Base-by-base conservation (phyloP, 2,329 filamentous ascomycete species). In the Claviceps sp. region DNA sequence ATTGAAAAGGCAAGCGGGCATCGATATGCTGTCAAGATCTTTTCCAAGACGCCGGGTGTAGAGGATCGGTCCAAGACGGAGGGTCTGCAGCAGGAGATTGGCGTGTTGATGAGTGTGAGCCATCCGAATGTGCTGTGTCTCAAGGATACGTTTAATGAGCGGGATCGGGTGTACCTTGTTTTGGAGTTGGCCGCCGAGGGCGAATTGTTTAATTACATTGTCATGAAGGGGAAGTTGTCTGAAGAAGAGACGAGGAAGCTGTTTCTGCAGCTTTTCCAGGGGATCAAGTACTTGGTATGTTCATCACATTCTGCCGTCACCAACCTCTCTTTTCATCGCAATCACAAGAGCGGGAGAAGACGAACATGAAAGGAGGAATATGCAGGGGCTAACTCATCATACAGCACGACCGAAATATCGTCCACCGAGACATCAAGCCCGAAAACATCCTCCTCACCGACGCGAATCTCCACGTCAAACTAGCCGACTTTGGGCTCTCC, bases 361-460 rank as follows among this genome's bases (percentile, higher is more conserved):
- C 30, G 30, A 10, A 34, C 10, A 22, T 39, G n/a, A 34, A 37
- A 37, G 4, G 2, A 14, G 14, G 13, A 6, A 17, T 37, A 11
- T 37, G 8, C 38, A 26, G 34, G 13, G 16, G 34, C 30, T 54
- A 42, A 54, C 43, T n/a, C 5, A 14, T 37, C 19, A 6, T n/a
- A 38, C 54, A 96, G 91, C 93, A 98, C 65, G 93, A 97, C 55
- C 87, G 93, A 56, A 94, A 93, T 61, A 95, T 98, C 65, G 90
- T 97, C 5, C 93, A 98, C 66, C 85, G 93, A 53, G 93, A 98
- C 61, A 96, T 98, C 70, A 97, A 96, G 68, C 91, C 90, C 0
- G 91, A 97, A 65, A 97, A 97, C 62, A 97, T 98, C 38, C 72
- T 98, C 8, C 73, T 98, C 39, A 82, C 85, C 5, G 89, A 96